A percentile compares a stretch with the other conserved stretches of the same genome.
These are phyloP conservation scores for Neurospora sp. DNA, from an alignment of 495 filamentous ascomycete species.

Conservation along the genomic window DNA sequence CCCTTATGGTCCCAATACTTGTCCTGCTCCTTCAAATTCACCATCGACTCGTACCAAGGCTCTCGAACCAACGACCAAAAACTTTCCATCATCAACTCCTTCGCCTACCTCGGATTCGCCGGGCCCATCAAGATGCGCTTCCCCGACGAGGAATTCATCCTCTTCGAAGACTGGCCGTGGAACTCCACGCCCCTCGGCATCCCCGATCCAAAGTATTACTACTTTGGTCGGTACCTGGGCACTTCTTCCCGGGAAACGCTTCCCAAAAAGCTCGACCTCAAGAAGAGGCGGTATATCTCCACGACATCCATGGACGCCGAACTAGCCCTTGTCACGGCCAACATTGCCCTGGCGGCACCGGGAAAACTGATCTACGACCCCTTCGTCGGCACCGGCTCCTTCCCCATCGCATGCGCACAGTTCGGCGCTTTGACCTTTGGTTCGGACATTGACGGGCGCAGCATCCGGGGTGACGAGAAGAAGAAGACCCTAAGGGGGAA, in stretches of 20 bases:
- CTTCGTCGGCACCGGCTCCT: constrained; percentile 89
- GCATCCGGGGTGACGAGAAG: constrained; percentile 56
- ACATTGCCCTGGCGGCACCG: constrained; percentile 71
- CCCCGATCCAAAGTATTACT: constrained; percentile 49
- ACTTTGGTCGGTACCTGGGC: constrained; percentile 61
- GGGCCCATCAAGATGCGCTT: constrained; percentile 65
- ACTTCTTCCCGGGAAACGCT: constrained; percentile 47
- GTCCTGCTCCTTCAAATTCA: constrained; percentile 65
- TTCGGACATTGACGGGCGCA: constrained; percentile 86
- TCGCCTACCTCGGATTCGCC: constrained; percentile 64
- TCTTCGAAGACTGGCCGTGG: constrained; percentile 69
- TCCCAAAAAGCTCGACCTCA: constrained; percentile 73
- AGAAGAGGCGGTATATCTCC: constrained; percentile 85
- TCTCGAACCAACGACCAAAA: constrained; percentile 51
- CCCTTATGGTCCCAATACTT: constrained; percentile 52
- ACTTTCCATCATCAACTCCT: constrained; percentile 63
- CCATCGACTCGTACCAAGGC: constrained; percentile 65
- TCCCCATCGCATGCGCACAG: constrained; percentile 76
- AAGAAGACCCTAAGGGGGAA: constrained; percentile 55
- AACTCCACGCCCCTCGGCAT: constrained; percentile 32
- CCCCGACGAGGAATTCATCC: constrained; percentile 60
- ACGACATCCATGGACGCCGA: constrained; percentile 97
- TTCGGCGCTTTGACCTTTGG: constrained; percentile 76
- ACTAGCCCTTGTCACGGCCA: constrained; percentile 81
- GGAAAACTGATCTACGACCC: constrained; percentile 86